Percentiles rank a stretch among this genome's conserved stretches.
phyloP scores from a whole-genome alignment of 805 yeast genomes.

The Suhomyces sp. region DNA sequence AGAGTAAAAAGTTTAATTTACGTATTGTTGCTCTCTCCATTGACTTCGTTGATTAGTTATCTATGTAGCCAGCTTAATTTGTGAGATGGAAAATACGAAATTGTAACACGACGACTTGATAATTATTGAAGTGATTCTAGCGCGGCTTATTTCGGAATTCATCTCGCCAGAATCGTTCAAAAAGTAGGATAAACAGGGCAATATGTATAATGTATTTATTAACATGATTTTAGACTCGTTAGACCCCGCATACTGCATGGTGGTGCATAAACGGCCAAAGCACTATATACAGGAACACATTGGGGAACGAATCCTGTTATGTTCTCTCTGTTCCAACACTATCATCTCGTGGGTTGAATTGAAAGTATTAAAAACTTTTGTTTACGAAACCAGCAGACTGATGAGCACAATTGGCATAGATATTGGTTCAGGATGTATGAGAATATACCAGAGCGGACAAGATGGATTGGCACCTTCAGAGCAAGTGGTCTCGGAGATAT shows the following conservation, averaged over 20 bases:
- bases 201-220: too few relatives aligned
- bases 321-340: neutral
- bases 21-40: neutral
- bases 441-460: conserved; percentile 29
- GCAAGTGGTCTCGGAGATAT: neutral
- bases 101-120: neutral
- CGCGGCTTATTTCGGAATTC: too few relatives aligned
- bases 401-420: conserved; percentile 41
- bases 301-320: too few relatives aligned
- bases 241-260: neutral
- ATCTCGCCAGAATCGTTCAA: too few relatives aligned
- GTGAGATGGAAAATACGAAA: too few relatives aligned
- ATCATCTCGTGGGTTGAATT: neutral
- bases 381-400: too few relatives aligned
- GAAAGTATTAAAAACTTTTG: neutral
- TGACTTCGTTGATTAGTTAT: neutral
- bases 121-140: too few relatives aligned
- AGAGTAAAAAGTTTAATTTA: neutral
- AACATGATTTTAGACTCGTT: neutral
- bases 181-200: too few relatives aligned
- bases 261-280: neutral
- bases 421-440: conserved; percentile 50
- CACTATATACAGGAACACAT: neutral
- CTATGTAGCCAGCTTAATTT: too few relatives aligned
- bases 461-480: neutral